Percentiles rank a stretch among this genome's conserved stretches.
Evolutionary conservation across 345 rosid genomes (phyloP).

Genomic region (Eucalyptus polybractea): DNA sequence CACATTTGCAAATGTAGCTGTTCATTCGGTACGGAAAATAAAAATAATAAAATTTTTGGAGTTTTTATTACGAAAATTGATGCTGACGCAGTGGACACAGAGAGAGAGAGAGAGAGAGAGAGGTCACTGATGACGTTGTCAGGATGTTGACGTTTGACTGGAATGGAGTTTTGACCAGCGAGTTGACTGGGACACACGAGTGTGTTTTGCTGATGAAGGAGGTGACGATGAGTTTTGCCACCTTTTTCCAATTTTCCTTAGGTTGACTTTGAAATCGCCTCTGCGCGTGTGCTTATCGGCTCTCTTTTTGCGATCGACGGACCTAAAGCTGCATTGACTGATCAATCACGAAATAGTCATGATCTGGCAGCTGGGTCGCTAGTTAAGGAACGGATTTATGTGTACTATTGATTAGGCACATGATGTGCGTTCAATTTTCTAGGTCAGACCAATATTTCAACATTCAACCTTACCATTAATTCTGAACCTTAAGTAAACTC

Average conservation of each 20-base stretch:
- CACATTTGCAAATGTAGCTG: background rate
- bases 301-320: background rate
- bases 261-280: background rate
- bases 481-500: too few species aligned
- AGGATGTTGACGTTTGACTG: background rate
- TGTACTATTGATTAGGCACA: background rate
- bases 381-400: background rate
- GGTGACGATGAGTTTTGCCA: background rate
- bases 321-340: background rate
- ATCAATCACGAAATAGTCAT: background rate
- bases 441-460: background rate
- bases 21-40: background rate
- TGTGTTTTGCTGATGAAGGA: background rate
- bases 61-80: background rate
- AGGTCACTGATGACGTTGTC: background rate
- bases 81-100: background rate
- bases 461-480: fast-evolving
- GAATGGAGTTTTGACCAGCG: background rate
- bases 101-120: background rate
- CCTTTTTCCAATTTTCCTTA: background rate
- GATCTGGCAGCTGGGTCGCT: background rate
- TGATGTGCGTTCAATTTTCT: background rate
- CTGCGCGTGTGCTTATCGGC: background rate
- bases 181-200: background rate
- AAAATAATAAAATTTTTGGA: background rate